Percentiles rank a stretch among this genome's conserved stretches.
phyloP scores from a whole-genome alignment of 768 basidiomycete species.

The Suillus cothurnatus region DNA sequence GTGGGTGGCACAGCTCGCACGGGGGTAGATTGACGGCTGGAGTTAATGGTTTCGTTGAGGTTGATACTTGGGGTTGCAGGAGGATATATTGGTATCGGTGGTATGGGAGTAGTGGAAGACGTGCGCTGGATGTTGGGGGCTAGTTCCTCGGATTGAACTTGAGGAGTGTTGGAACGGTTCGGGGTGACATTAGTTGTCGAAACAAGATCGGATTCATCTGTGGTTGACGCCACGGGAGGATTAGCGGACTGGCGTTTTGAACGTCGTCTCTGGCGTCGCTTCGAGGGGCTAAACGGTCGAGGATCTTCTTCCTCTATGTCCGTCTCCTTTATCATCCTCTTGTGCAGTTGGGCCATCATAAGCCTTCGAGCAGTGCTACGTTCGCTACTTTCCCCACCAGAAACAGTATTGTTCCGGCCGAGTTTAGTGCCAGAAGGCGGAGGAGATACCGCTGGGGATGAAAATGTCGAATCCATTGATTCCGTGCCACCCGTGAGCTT shows the following conservation, averaged over 20 bases:
- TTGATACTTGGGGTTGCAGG: conserved; percentile 28
- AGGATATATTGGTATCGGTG: conserved; percentile 32
- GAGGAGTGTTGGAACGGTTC: conserved; percentile 51
- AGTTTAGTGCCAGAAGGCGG: conserved; percentile 52
- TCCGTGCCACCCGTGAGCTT: conserved; percentile 76
- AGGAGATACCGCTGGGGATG: conserved; percentile 50
- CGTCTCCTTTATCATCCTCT: conserved; percentile 52
- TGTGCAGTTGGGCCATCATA: conserved; percentile 65
- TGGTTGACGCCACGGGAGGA: conserved; percentile 43
- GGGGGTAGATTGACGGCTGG: conserved; percentile 36
- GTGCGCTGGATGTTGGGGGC: conserved; percentile 28
- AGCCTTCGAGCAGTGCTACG: conserved; percentile 70
- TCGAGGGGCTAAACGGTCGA: conserved; percentile 46
- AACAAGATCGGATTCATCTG: conserved; percentile 47
- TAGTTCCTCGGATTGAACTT: conserved; percentile 36
- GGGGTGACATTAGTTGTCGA: conserved; percentile 61
- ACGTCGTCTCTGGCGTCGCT: conserved; percentile 54
- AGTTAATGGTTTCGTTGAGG: conserved; percentile 31
- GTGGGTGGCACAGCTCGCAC: conserved; percentile 37
- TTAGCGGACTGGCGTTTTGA: conserved; percentile 43
- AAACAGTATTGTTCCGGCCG: conserved; percentile 77
- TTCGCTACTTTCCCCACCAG: conserved; percentile 60
- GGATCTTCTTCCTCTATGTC: conserved; percentile 58
- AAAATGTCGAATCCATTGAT: conserved; percentile 48
- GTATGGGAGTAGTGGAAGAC: conserved; percentile 31